Evolutionary conservation across 345 rosid genomes (phyloP), one percentile per base, ranked within the genome.

Genomic region (Pistacia integerrima): DNA sequence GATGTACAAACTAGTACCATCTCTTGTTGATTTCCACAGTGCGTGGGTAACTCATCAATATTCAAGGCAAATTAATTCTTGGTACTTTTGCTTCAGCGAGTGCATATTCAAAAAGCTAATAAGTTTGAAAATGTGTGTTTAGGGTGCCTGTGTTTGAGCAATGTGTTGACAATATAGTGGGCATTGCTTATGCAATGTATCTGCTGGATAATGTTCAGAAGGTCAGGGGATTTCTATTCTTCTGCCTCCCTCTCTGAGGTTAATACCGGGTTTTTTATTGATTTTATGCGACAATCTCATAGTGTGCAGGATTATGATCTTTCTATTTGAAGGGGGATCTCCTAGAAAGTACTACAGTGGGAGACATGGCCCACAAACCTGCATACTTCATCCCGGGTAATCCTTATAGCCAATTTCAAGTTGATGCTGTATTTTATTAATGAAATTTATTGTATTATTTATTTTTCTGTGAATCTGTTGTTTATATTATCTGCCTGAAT

Each of bases 131-230:
- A 62, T 68, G 35, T 76, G 30, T 73, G 76, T 73, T 33, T 84
- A 96, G 99, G 95, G 98, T 96, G 74, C 98, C 99, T 83, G 99
- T 91, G 80, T 96, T 93, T 86, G 98, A 96, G 91, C 97, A 96
- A 90, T 97, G 98, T 18, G 84, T 96, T 79, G 99, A 96, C 86
- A 96, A 96, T 66, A 96, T 96, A 48, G 93, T 92, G 79, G 99
- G 99, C 41, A 92, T 96, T 71, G 99, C 97, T 69, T 94, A 96
- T 82, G 98, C 99, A 54, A 96, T 96, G 99, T 97, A 96, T 87
- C 91, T 96, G 54, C 86, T 96, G 58, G 99, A 96, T 84, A 92
- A 85, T 82, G 97, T 89, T 79, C 95, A 82, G 82, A 96, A 96
- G 98, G 99, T 96, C 72, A 64, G 88, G 59, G 66, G 75, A 68